Evolutionary conservation across 768 basidiomycete genomes (phyloP), one percentile per base, ranked within the genome.

Genomic region (Mycena epipterygia): DNA sequence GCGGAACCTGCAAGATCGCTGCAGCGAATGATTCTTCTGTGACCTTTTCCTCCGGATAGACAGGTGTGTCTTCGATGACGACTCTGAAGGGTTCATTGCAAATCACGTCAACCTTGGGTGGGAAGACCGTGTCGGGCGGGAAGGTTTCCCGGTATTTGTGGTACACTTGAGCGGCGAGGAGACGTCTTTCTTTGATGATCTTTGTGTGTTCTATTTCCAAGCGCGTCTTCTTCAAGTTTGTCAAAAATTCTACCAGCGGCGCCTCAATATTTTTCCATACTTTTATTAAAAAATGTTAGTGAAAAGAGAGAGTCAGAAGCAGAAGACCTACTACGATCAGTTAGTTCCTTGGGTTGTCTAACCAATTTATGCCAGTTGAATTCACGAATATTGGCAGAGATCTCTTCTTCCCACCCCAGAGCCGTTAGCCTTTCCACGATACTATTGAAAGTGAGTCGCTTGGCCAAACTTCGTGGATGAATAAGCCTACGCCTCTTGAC

Each of bases 181-280:
- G 21, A 23, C 58, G 64, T 23, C 69, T 63, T 21, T 65, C 42
- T 11, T 14, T 32, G 19, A 70, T 37, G 21, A 65, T 61, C 25
- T 32, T 60, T 41, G 11, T 19, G 30, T 23, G 49, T 16, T 35
- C 56, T 8, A 6, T 12, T 25, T 16, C 49, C 2, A 70, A 49
- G 33, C 69, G 69, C 3, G 11, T 6, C 23, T 46, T 49, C 58
- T 70, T 70, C 41, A 59, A 21, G 2, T 13, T 29, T 13, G 63
- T 61, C 19, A 70, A 41, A 16, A 70, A 61, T 41, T 70, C 69
- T 5, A 65, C 44, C 8, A 70, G 51, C 2, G 69, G 64, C 32
- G 41, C 33, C 44, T 70, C 42, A 41, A 70, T 70, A 39, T 70
- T 70, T 27, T 59, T 64, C 69, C 69, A 70, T 19, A 70, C 69